phyloP scores from a whole-genome alignment of 2,329 filamentous ascomycete species.

The Xylaria sp. region DNA sequence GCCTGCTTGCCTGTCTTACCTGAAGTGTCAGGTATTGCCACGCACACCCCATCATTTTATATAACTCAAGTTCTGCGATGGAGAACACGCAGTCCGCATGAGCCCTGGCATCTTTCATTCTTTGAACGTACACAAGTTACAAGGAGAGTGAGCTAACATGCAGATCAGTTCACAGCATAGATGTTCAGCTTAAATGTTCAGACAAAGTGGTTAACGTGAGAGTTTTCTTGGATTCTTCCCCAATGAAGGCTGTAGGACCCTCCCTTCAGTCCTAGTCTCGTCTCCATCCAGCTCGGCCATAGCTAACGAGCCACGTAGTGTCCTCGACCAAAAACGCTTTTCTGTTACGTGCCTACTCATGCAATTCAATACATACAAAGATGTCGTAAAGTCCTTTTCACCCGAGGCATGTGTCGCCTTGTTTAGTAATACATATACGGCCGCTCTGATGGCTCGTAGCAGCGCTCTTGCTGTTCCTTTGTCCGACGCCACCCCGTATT shows the following conservation, averaged over 20 bases:
- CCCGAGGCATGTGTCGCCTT: constrained; percentile 35
- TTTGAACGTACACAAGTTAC: neutral
- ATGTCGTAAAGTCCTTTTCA: constrained; percentile 34
- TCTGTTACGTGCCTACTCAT: constrained; percentile 25
- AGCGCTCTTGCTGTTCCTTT: constrained; percentile 15
- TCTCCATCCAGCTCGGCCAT: constrained; percentile 1
- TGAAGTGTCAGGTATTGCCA: too few species aligned
- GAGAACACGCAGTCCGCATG: neutral
- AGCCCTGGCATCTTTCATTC: neutral
- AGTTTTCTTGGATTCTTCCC: constrained; percentile 24
- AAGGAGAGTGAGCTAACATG: neutral
- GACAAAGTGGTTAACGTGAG: constrained; percentile 19
- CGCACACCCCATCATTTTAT: neutral
- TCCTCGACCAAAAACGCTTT: constrained; percentile 13
- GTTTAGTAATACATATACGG: constrained; percentile 47
- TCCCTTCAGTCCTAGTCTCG: neutral
- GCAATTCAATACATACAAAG: constrained; percentile 33
- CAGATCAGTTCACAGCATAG: neutral
- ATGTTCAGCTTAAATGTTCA: neutral
- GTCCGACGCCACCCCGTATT: neutral
- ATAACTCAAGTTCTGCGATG: neutral
- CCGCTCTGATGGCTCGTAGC: constrained; percentile 32
- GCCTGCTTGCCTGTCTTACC: too few species aligned
- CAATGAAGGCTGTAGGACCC: neutral
- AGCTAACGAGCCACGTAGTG: constrained; percentile 31